A percentile compares a stretch with the other conserved stretches of the same genome.
Evolutionary conservation across 495 filamentous ascomycete genomes (phyloP).

Genomic region (Parmelia sp.): DNA sequence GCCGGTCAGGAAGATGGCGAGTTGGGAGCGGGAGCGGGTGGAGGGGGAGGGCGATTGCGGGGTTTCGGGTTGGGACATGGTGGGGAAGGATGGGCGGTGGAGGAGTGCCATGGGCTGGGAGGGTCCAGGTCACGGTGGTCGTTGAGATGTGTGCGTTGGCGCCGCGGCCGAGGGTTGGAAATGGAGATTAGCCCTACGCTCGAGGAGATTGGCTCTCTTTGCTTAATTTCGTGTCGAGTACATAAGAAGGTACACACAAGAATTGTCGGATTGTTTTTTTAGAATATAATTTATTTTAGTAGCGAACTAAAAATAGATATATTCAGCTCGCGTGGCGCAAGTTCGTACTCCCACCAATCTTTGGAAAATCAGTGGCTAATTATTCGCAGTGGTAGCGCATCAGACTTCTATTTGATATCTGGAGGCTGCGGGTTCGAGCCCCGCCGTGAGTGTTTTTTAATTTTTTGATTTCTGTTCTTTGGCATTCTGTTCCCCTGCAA

Average conservation of each 20-base stretch:
- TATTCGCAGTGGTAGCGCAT: constrained; percentile 31
- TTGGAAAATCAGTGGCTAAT: not conserved
- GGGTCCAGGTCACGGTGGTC: not conserved
- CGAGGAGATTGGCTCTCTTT: no score
- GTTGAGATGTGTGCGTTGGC: not conserved
- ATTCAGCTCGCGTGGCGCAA: not conserved
- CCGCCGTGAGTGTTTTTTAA: constrained; percentile 33
- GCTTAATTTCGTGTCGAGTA: no score
- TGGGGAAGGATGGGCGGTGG: not conserved
- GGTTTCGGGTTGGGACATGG: constrained; percentile 13
- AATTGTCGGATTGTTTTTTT: no score
- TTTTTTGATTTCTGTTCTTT: constrained; percentile 10
- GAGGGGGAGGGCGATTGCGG: constrained; percentile 4
- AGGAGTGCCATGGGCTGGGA: constrained; percentile 4
- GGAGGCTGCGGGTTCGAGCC: constrained; percentile 42
- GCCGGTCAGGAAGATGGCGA: constrained; percentile 59
- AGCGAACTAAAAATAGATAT: not conserved
- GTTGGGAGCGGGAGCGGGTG: constrained; percentile 25
- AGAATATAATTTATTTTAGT: not conserved
- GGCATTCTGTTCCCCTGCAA: not conserved
- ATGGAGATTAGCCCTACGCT: not conserved
- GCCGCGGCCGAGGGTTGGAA: not conserved
- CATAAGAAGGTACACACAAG: no score
- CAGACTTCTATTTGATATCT: constrained; percentile 39
- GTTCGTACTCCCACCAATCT: not conserved